Base-by-base conservation (phyloP, 139 green algal species). In the Coelastrella sp. region DNA sequence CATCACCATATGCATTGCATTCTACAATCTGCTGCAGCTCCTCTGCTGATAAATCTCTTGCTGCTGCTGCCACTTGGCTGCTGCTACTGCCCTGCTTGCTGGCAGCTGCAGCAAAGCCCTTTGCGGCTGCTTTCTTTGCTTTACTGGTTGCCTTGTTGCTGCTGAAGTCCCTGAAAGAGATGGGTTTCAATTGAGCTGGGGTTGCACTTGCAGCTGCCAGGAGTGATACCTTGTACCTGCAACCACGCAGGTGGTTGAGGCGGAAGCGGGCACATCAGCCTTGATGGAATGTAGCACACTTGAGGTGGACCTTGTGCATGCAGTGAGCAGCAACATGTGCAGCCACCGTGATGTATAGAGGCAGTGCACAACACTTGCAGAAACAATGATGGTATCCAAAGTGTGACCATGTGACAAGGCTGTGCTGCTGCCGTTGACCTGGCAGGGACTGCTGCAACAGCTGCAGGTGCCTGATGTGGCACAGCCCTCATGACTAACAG, bases 101-200 rank as follows among this genome's bases (percentile, higher is more conserved):
- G 73, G 59, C 12, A 14, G 74, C 74, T 74, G 73, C 86, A 74
- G 49, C 86, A 63, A 90, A 90, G 75, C 86, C 86, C 25, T 90
- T 90, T 49, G 86, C 59, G 14, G 15, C 56, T 0, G 65, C 25
- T 57, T 90, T 90, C 60, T 76, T 65, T n/a, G 86, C 86, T 59
- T 90, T 90, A 11, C 8, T 65, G 59, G 59, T n/a, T 73, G 86
- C 86, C 15, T 83, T 90, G 74, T 56, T 63, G 25, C 14, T 66
- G n/a, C 24, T 75, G 61, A 90, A 90, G 59, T 90, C 86, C 10
- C 73, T 76, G 74, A 90, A 90, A n/a, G 58, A 75, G 59, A 82
- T 66, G 27, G 75, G 59, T 7, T 25, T 78, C 49, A 82, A 25
- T 73, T 35, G 84, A 22, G 72, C 8, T 22, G 65, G 27, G n/a